phyloP scores from a whole-genome alignment of 2,329 filamentous ascomycete genomes.

The Hymenoscyphus fructigenus region DNA sequence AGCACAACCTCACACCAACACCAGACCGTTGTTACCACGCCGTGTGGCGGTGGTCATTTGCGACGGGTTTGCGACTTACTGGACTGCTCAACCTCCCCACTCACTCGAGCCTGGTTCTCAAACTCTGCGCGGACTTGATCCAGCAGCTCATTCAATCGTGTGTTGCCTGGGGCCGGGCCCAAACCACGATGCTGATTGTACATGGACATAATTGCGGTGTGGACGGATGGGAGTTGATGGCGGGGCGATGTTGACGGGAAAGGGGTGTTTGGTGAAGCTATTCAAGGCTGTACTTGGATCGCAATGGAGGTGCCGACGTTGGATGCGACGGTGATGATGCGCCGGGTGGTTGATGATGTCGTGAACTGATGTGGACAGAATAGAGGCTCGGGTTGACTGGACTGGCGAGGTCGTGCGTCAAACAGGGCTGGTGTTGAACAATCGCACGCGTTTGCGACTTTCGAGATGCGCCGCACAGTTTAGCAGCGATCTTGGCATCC shows the following conservation, averaged over 20 bases:
- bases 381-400: not conserved
- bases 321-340: not conserved
- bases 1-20: not conserved
- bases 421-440: conserved; percentile 16
- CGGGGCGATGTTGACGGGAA: not conserved
- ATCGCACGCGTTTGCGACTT: conserved; percentile 20
- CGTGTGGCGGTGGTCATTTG: not conserved
- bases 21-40: not conserved
- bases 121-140: conserved; percentile 91
- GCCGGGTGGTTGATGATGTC: not conserved
- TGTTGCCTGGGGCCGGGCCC: conserved; percentile 63
- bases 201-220: conserved; percentile 61
- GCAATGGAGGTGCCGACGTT: not conserved
- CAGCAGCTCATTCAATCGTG: conserved; percentile 83
- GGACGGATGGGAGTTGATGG: not conserved
- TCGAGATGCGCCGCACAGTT: conserved; percentile 8
- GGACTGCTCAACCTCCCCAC: conserved; percentile 87
- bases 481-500: not conserved
- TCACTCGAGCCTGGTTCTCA: conserved; percentile 76
- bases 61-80: conserved; percentile 60
- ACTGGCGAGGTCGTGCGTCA: conserved; percentile 18
- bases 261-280: not conserved
- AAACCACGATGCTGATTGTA: conserved; percentile 81
- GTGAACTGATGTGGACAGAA: not conserved
- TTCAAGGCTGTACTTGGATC: not conserved